Evolutionary conservation across 176 grass and related monocot genomes (phyloP), one percentile per base, ranked within the genome.

Genomic region (Miscanthus lutarioriparius): DNA sequence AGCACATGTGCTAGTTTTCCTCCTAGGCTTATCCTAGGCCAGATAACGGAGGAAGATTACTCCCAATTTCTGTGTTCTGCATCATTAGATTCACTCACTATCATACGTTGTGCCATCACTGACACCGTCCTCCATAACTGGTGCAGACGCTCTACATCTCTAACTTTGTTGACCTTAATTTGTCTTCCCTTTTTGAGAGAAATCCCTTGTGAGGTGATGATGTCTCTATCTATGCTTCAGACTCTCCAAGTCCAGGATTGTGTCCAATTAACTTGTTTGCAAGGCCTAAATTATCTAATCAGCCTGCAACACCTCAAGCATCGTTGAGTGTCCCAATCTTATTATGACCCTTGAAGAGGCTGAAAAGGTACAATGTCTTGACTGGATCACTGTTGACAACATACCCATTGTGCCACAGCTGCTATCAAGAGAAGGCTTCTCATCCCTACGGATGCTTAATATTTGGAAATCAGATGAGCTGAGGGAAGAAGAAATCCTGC

Each of bases 221-320:
- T 56, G 51, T 56, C 51, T 56, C 7, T 56, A 22, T 22, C 51
- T 56, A 56, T 22, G 51, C 51, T 56, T 56, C 19, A 2, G 4
- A 8, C 6, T 20, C 19, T 56, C 2, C 0, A 3, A 1, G 9
- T 56, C 19, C 0, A 8, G 0, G 7, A 56, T 56, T 56, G 51
- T 22, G 7, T 22, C 51, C 51, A 56, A 20, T 8, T 56, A 2
- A 56, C 2, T 56, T 56, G 19, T 56, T 56, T 56, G 19, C 51
- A 22, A 22, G 51, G 51, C 51, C 51, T 56, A 56, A 56, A 56
- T 56, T 56, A 22, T 3, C 51, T 56, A 19, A 56, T 1, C 51
- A 56, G 51, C 6, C 51, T 56, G 19, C 2, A 0, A 8, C 0
- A 8, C 7, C 51, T 56, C 17, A 3, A 3, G 0, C 2, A 22